Conservation (phyloP, 2,329 filamentous ascomycete genomes). For the Neofusicoccum parvum region DNA sequence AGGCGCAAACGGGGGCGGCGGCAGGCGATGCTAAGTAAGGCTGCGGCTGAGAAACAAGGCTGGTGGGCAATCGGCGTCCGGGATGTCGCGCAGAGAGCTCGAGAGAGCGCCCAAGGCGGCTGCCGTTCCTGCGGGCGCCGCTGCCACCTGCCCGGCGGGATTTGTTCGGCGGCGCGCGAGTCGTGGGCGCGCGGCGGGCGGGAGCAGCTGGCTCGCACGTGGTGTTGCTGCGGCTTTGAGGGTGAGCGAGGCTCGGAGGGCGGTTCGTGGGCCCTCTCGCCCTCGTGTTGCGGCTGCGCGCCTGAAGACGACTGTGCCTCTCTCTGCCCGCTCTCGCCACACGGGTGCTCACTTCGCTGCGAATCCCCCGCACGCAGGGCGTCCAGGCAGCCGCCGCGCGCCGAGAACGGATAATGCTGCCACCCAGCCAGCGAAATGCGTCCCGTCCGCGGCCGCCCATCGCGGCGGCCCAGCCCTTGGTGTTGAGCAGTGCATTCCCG, state of each 20-base stretch:
- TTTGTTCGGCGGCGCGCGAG: too few species aligned
- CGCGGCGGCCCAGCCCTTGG: neutral
- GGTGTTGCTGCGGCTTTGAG: too few species aligned
- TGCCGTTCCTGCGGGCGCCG: too few species aligned
- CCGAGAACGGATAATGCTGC: neutral
- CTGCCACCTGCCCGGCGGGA: too few species aligned
- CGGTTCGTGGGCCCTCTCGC: too few species aligned
- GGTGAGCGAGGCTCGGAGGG: too few species aligned
- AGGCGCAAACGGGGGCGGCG: neutral
- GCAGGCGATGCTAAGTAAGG: neutral
- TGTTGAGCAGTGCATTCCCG: neutral
- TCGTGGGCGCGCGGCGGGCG: too few species aligned
- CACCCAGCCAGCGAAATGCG: too few species aligned
- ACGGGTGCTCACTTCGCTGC: neutral
- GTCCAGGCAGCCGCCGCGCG: neutral
- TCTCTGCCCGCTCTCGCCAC: neutral
- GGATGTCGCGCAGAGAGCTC: neutral
- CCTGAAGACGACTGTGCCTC: neutral
- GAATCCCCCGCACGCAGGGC: slow-evolving; percentile 7
- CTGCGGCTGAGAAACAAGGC: neutral
- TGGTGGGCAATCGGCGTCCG: neutral
- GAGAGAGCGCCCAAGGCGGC: too few species aligned
- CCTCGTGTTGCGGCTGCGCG: neutral
- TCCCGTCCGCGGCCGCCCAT: neutral
- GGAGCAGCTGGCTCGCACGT: too few species aligned